Evolutionary conservation across 2,329 filamentous ascomycete species (phyloP), one percentile per base, ranked within the genome.

Genomic region (Endoconidiophora polonica): DNA sequence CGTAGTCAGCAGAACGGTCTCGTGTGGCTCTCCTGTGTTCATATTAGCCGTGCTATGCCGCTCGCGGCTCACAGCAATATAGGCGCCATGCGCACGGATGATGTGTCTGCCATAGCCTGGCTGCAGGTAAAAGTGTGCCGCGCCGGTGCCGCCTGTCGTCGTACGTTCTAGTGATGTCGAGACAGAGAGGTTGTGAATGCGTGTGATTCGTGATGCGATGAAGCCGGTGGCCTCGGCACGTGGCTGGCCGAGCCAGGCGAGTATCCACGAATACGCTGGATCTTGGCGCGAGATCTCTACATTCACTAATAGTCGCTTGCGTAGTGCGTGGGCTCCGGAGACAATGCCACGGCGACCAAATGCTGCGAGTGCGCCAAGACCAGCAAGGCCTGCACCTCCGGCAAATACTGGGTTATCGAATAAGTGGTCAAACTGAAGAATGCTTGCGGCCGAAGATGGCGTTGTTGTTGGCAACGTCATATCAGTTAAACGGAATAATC

Each of bases 241-340:
- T 56, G 86, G 86, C 50, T 86, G 75, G 5, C 87, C 88, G 63
- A 98, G 83, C 88, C 91, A 98, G 56, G 88, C 81, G 7, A 98
- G 73, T 40, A 98, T 79, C 90, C 88, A 96, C 39, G 80, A 80
- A 62, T 96, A 98, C 1, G 90, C 88, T 42, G 86, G 79, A 66
- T 98, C 91, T 59, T 90, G 85, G 61, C 86, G 84, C 63, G 85
- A 90, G 64, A 98, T 94, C 65, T 98, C 91, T 59, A 98, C 79
- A 59, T 95, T 87, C 58, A 96, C 86, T 26, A 98, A 79, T 67
- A 98, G 78, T 45, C 90, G 85, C 48, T 83, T 80, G 46, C 86
- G 83, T 52, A 94, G 67, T 51, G 93, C 72, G 41, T 76, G 74
- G n/a, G 81, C 79, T 49, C 79, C 79, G 58, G 79, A 71, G 54